These are phyloP conservation scores for Medicago lupulina DNA, from an alignment of 306 rosid species.

Conservation along the genomic window DNA sequence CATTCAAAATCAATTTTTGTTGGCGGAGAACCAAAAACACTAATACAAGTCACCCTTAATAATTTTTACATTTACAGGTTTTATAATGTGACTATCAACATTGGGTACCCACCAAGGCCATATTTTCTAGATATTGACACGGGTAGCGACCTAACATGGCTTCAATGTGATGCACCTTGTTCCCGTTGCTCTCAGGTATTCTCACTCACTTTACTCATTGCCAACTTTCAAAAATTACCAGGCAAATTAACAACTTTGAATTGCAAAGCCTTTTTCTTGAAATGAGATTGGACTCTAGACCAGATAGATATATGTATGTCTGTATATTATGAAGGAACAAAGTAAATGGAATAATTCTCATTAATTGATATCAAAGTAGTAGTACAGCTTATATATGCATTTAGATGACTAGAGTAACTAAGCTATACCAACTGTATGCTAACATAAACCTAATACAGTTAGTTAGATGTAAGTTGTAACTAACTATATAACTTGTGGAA, in stretches of 20 bases:
- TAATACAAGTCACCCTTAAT: constrained; percentile 15
- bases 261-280: not conserved
- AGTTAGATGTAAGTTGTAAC: too few species aligned
- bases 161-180: constrained; percentile 95
- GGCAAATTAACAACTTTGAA: not conserved
- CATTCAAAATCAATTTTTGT: too few species aligned
- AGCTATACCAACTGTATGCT: too few species aligned
- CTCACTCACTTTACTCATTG: not conserved
- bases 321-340: too few species aligned
- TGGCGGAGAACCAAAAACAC: too few species aligned
- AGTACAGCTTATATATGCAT: too few species aligned
- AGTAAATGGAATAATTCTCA: too few species aligned
- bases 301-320: not conserved
- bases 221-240: not conserved
- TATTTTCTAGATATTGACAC: constrained; percentile 94
- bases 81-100: constrained; percentile 76
- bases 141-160: constrained; percentile 98
- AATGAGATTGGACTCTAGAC: not conserved
- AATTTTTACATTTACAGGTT: constrained; percentile 56
- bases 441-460: too few species aligned
- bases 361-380: too few species aligned
- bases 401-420: too few species aligned
- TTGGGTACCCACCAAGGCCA: constrained; percentile 89
- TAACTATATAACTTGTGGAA: too few species aligned
- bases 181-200: constrained; percentile 74